Evolutionary conservation across 768 basidiomycete genomes (phyloP), one percentile per base, ranked within the genome.

Genomic region (Collybia nuda): DNA sequence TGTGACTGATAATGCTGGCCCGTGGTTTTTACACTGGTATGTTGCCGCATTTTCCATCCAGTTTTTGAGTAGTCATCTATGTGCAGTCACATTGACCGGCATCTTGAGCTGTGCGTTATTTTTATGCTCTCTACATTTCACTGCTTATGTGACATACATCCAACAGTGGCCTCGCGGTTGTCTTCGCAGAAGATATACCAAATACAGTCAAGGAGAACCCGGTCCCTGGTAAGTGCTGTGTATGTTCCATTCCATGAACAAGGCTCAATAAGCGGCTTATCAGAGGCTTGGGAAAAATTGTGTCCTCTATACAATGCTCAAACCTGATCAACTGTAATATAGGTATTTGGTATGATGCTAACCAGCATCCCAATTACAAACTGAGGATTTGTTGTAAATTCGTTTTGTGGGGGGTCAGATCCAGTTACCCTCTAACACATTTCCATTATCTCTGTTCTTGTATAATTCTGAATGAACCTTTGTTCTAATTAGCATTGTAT

Each of bases 1-100:
- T 66, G 58, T 63, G n/a, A 80, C 85, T 1, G 81, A 88, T 62
- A 88, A 86, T 66, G 72, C 83, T 7, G 84, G 83, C 9, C 77
- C 79, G 14, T 82, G 81, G 75, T 62, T 51, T 24, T 24, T 54
- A 3, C 50, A 51, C 22, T 49, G 50, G 45, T 52, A 44, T 12
- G 42, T 44, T 2, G 24, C 28, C 9, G 32, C 7, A 26, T 22
- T 18, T 4, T 14, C 14, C 5, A 17, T 39, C 12, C 23, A 1
- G 4, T 22, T 14, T 15, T 19, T 40, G 9, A 6, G 5, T 28
- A 18, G 21, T 5, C 14, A 9, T 6, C 6, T 22, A 19, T 37
- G 14, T 12, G 15, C 24, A 55, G 50, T 26, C 50, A 51, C 24
- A 55, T 55, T 38, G 54, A 55, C 37, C 45, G 54, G 50, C 54